Conservation (phyloP, 306 rosid species). For the Ammopiptanthus mongolicus region DNA sequence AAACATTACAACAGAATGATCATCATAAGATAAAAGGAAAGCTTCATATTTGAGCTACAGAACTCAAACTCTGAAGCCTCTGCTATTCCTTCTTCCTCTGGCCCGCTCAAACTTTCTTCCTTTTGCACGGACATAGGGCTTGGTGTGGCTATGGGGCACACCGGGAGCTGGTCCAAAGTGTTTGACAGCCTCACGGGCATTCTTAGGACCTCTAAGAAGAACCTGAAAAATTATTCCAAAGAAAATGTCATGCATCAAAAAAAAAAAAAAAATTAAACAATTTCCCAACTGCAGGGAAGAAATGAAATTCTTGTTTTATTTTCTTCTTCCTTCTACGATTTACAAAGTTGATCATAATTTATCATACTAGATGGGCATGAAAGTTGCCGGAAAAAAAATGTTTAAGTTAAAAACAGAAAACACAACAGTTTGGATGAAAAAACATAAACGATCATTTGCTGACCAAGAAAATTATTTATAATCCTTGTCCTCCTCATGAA, state of each 20-base stretch:
- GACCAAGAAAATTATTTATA: background rate
- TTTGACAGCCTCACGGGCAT: conserved; percentile 66
- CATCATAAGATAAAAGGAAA: background rate
- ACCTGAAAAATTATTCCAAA: conserved; percentile 31
- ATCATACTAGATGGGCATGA: background rate
- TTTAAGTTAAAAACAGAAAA: background rate
- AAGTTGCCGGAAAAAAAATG: background rate
- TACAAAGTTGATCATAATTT: background rate
- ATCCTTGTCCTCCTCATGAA: background rate
- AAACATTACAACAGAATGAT: background rate
- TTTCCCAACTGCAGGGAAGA: background rate
- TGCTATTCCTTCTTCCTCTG: conserved; percentile 59
- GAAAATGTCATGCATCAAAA: background rate
- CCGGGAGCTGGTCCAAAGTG: conserved; percentile 72
- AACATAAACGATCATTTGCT: background rate
- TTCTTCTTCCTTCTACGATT: background rate
- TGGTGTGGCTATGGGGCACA: conserved; percentile 65
- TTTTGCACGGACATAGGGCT: conserved; percentile 49
- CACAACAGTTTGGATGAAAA: background rate
- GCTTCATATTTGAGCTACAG: background rate
- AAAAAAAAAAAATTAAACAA: background rate
- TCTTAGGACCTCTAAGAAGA: conserved; percentile 60
- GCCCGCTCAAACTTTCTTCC: conserved; percentile 56
- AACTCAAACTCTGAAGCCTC: conserved; percentile 50
- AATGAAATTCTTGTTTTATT: background rate